Evolutionary conservation across 495 filamentous ascomycete genomes (phyloP).

Genomic region (Tuber borchii): DNA sequence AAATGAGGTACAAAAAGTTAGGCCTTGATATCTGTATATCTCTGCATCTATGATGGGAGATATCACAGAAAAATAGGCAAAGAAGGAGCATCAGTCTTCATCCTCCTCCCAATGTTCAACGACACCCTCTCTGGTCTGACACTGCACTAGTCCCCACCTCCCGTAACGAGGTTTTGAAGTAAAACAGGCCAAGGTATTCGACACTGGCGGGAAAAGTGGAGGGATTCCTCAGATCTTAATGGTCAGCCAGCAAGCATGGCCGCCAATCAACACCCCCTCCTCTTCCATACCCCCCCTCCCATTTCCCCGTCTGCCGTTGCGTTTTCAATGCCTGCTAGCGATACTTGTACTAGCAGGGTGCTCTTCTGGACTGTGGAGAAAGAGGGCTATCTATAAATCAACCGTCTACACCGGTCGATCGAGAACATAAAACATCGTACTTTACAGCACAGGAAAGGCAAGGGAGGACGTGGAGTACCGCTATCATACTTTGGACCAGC

Average conservation of each 20-base stretch:
- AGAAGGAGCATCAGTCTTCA: background rate
- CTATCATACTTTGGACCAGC: background rate
- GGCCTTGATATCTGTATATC: background rate
- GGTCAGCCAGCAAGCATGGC: background rate
- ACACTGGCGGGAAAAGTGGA: conserved; percentile 1
- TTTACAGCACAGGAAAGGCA: background rate
- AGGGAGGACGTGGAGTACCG: background rate
- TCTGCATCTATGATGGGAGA: background rate
- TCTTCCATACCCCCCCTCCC: background rate
- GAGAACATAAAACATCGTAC: background rate
- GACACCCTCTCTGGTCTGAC: background rate
- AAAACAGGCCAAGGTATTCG: background rate
- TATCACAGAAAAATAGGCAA: background rate
- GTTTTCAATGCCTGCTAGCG: conserved; percentile 3
- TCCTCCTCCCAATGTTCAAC: background rate
- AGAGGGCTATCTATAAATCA: background rate
- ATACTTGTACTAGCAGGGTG: background rate
- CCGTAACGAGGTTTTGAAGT: background rate
- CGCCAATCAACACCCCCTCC: conserved; percentile 3
- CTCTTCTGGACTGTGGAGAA: background rate
- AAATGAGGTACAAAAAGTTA: background rate
- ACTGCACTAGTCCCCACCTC: background rate
- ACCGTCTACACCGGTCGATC: conserved; percentile 3
- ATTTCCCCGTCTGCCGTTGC: background rate
- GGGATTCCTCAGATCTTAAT: conserved; percentile 5